Evolutionary conservation across 2,329 filamentous ascomycete genomes (phyloP).

Genomic region (Colletotrichum spinosum): DNA sequence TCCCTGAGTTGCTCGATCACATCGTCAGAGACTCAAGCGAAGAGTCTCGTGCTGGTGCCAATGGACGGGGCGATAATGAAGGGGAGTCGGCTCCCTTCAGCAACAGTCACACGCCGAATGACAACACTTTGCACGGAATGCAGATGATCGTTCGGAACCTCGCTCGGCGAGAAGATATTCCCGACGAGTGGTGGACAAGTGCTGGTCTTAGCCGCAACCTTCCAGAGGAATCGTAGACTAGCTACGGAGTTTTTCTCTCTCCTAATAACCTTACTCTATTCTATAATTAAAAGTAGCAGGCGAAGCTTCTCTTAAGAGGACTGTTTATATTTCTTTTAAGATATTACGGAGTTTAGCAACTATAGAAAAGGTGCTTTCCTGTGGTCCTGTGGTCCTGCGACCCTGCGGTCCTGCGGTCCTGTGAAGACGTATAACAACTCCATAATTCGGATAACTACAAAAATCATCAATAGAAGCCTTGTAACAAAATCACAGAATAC

Average conservation of each 20-base stretch:
- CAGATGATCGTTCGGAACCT: slow-evolving; percentile 78
- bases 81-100: slow-evolving; percentile 26
- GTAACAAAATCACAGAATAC: too few relatives aligned
- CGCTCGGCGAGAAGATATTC: slow-evolving; percentile 78
- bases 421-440: background rate
- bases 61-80: slow-evolving; percentile 16
- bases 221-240: slow-evolving; percentile 50
- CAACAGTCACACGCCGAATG: slow-evolving; percentile 41
- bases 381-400: too few relatives aligned
- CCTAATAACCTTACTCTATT: background rate
- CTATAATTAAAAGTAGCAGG: slow-evolving; percentile 6
- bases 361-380: too few relatives aligned
- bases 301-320: background rate
- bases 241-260: background rate
- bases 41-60: slow-evolving; percentile 14
- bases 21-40: slow-evolving; percentile 27
- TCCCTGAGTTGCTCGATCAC: slow-evolving; percentile 21
- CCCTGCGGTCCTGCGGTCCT: too few relatives aligned
- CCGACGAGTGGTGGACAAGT: slow-evolving; percentile 85
- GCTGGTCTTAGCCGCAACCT: slow-evolving; percentile 74
- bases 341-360: background rate
- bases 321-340: background rate
- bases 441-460: too few relatives aligned
- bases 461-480: too few relatives aligned
- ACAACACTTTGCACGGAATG: slow-evolving; percentile 68